phyloP scores from a whole-genome alignment of 2,329 filamentous ascomycete genomes.

The Curvularia verruculosa region DNA sequence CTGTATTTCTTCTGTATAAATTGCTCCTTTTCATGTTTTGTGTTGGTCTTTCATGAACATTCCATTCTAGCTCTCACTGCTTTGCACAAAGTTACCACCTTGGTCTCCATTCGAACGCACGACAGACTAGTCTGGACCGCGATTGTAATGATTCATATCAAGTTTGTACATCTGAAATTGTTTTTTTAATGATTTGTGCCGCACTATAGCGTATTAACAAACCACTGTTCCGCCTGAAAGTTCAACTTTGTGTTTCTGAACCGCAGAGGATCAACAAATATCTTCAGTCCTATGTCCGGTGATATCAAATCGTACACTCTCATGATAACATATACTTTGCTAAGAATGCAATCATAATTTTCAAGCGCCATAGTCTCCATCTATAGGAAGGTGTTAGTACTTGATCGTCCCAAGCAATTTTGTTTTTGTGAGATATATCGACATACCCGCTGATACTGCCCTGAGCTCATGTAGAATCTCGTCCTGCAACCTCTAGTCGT shows the following conservation, averaged over 20 bases:
- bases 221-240: background rate
- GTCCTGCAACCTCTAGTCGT: too few species aligned
- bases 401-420: too few species aligned
- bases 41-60: background rate
- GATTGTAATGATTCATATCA: background rate
- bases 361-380: too few species aligned
- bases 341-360: too few species aligned
- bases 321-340: too few species aligned
- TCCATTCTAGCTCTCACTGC: background rate
- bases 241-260: constrained; percentile 1
- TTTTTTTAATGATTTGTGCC: background rate
- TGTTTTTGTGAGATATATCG: too few species aligned
- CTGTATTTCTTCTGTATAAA: too few species aligned
- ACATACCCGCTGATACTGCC: too few species aligned
- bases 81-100: background rate
- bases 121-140: background rate
- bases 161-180: background rate
- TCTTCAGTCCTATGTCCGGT: background rate
- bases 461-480: too few species aligned
- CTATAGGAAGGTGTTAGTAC: too few species aligned
- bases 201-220: background rate
- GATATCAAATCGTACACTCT: too few species aligned
- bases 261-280: background rate
- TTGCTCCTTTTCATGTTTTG: background rate
- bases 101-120: background rate